Conservation (phyloP, 2,329 filamentous ascomycete species). For the Penicillium sp. region DNA sequence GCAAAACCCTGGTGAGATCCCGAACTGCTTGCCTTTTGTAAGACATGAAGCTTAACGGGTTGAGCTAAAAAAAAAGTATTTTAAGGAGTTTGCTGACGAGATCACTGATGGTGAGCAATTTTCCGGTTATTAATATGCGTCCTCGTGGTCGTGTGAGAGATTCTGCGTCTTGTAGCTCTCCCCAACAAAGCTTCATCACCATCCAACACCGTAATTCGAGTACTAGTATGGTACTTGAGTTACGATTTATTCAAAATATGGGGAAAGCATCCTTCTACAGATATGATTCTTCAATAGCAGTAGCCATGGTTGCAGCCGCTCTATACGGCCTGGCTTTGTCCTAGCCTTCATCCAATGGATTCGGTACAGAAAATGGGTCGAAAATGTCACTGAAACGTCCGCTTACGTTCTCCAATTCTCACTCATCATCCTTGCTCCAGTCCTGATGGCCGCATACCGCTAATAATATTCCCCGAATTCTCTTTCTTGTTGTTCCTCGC, state of each 20-base stretch:
- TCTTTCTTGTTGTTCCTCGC: conserved; percentile 44
- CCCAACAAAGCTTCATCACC: no score
- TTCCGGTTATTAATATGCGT: no score
- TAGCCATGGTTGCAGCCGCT: conserved; percentile 32
- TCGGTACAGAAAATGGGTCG: conserved; percentile 37
- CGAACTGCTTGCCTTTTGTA: background rate
- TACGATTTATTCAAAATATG: background rate
- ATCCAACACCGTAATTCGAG: no score
- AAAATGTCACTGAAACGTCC: conserved; percentile 26
- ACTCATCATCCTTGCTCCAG: conserved; percentile 44
- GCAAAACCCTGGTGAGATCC: background rate
- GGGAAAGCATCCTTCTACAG: conserved; percentile 18
- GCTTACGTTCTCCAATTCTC: conserved; percentile 43
- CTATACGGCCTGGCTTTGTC: conserved; percentile 31
- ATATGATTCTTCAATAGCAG: conserved; percentile 35
- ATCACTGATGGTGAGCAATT: no score
- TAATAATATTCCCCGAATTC: conserved; percentile 48
- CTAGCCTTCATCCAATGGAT: conserved; percentile 37
- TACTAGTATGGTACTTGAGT: background rate
- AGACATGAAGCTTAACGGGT: background rate
- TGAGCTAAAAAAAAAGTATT: background rate
- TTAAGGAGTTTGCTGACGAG: background rate
- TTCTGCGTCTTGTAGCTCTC: no score
- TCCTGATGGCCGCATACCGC: conserved; percentile 46
- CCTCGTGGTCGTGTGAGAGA: no score